phyloP scores from a whole-genome alignment of 257 asterid species.

The Solanum dulcamara region DNA sequence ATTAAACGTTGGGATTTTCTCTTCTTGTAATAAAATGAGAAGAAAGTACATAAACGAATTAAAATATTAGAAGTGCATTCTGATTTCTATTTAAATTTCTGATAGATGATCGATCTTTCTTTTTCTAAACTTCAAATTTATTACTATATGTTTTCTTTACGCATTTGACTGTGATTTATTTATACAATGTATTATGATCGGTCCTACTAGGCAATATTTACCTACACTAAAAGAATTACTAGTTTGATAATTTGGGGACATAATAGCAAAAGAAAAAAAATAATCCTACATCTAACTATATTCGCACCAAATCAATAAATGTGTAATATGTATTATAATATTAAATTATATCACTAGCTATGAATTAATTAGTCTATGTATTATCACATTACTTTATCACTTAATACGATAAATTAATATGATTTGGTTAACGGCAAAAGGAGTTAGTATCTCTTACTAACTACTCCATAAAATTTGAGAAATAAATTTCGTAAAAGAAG shows the following conservation, averaged over 20 bases:
- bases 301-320: neutral
- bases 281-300: neutral
- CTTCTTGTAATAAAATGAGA: no score
- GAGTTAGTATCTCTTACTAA: no score
- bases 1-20: neutral
- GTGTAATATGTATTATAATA: neutral
- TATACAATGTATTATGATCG: neutral
- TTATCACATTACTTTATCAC: no score
- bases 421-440: no score
- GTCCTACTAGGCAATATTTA: neutral
- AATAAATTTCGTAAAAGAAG: no score
- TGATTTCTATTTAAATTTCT: no score
- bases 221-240: neutral
- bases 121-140: no score
- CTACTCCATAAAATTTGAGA: no score
- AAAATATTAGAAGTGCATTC: neutral
- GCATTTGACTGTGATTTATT: no score
- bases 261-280: neutral
- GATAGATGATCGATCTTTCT: neutral
- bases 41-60: neutral
- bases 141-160: neutral
- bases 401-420: neutral
- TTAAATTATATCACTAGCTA: neutral
- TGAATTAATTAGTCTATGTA: no score
- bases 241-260: neutral